A percentile compares a stretch with the other conserved stretches of the same genome.
These are phyloP conservation scores for Trichothecium sympodiale DNA, from an alignment of 2,329 filamentous ascomycete species.

Conservation along the genomic window DNA sequence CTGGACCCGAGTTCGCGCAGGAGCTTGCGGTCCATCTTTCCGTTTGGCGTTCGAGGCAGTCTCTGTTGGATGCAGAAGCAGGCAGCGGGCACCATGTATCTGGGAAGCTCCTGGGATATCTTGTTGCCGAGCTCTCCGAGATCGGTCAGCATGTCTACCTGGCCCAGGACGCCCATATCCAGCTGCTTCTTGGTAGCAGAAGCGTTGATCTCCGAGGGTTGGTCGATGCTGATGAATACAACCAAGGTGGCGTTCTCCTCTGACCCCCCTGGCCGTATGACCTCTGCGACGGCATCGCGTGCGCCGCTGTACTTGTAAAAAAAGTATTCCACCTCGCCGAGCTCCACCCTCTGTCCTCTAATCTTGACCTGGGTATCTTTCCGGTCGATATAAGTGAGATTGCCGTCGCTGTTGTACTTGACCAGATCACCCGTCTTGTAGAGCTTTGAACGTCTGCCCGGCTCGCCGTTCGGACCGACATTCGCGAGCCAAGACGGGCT, in stretches of 20 bases:
- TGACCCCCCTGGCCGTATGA: conserved; percentile 2
- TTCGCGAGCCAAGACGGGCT: conserved; percentile 1
- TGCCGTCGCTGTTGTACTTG: conserved; percentile 16
- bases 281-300: conserved; percentile 7
- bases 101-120: background rate
- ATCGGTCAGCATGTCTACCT: too few relatives aligned
- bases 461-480: conserved; percentile 12
- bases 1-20: conserved; percentile 24
- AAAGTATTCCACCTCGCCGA: conserved; percentile 12
- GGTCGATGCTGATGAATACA: conserved; percentile 38
- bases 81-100: conserved; percentile 2
- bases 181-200: background rate
- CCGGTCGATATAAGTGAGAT: conserved; percentile 30
- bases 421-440: conserved; percentile 14
- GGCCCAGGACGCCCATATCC: background rate
- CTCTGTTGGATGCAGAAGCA: background rate
- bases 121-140: background rate
- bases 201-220: background rate
- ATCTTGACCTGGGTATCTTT: conserved; percentile 46
- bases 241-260: conserved; percentile 69
- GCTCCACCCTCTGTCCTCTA: conserved; percentile 39
- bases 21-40: conserved; percentile 29
- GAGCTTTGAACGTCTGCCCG: conserved; percentile 4
- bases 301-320: conserved; percentile 7
- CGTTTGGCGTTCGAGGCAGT: conserved; percentile 12